Conservation (phyloP, 2,329 filamentous ascomycete genomes). For the Mycogone perniciosa region DNA sequence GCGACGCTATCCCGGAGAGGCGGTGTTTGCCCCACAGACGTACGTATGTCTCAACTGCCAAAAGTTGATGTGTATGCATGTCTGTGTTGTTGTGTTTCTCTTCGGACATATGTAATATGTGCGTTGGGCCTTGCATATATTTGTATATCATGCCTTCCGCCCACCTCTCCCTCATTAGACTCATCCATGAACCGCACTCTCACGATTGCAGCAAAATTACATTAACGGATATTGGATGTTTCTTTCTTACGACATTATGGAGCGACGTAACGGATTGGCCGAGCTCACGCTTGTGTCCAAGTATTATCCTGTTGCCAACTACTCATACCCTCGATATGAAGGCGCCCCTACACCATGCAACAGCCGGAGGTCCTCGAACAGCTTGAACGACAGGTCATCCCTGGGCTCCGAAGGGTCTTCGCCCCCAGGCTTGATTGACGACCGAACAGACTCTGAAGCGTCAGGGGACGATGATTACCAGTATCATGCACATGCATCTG, state of each 20-base stretch:
- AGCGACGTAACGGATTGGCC: constrained; percentile 30
- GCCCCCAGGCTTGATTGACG: constrained; percentile 44
- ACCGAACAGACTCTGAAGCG: constrained; percentile 44
- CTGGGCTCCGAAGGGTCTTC: constrained; percentile 42
- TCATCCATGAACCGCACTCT: not conserved
- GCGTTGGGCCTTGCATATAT: not conserved
- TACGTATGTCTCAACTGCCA: not conserved
- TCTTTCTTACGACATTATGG: constrained; percentile 23
- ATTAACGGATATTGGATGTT: not conserved
- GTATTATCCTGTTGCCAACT: constrained; percentile 35
- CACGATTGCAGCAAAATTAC: not conserved
- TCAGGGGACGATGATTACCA: constrained; percentile 47
- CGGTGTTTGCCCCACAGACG: not conserved
- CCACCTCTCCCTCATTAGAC: not conserved
- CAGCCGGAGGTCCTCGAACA: not conserved
- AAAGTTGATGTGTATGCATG: not conserved
- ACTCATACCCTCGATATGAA: constrained; percentile 32
- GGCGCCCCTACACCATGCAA: constrained; percentile 13
- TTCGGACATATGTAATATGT: not conserved
- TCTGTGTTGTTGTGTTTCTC: not conserved
- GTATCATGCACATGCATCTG: constrained; percentile 37
- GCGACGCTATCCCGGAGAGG: not conserved
- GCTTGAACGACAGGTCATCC: constrained; percentile 33
- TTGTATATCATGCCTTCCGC: not conserved
- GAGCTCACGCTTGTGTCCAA: constrained; percentile 35